phyloP scores from a whole-genome alignment of 2,329 filamentous ascomycete species.

The Xylariaceae sp. region DNA sequence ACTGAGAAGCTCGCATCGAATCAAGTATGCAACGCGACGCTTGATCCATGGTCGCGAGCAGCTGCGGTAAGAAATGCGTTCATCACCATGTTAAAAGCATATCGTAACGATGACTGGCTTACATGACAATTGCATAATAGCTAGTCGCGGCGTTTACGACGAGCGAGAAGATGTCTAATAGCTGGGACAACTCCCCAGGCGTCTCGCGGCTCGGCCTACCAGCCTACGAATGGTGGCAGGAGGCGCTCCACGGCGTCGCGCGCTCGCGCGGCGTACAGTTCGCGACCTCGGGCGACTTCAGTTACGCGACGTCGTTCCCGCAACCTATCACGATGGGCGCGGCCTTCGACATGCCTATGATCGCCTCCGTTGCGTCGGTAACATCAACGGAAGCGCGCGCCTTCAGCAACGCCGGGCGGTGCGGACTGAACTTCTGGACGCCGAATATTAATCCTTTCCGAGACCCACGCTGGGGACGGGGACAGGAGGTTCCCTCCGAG shows the following conservation, averaged over 20 bases:
- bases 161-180: slow-evolving; percentile 61
- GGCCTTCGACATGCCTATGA: slow-evolving; percentile 68
- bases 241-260: slow-evolving; percentile 65
- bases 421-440: slow-evolving; percentile 67
- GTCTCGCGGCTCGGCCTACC: slow-evolving; percentile 61
- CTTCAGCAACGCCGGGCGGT: slow-evolving; percentile 65
- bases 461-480: slow-evolving; percentile 68
- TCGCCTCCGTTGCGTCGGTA: slow-evolving; percentile 61
- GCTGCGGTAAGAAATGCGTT: slow-evolving; percentile 35
- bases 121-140: slow-evolving; percentile 46
- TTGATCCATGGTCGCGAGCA: slow-evolving; percentile 39
- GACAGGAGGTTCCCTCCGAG: slow-evolving; percentile 66
- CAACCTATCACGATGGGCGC: slow-evolving; percentile 68
- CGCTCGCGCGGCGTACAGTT: slow-evolving; percentile 59
- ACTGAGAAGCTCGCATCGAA: slow-evolving; percentile 38
- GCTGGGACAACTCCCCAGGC: slow-evolving; percentile 48
- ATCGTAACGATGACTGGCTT: not conserved
- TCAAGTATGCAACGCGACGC: slow-evolving; percentile 39
- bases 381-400: slow-evolving; percentile 68
- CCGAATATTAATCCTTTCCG: slow-evolving; percentile 72
- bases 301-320: slow-evolving; percentile 69
- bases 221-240: slow-evolving; percentile 64
- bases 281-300: slow-evolving; percentile 56
- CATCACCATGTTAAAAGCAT: not conserved
- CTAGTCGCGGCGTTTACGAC: slow-evolving; percentile 58